phyloP scores from a whole-genome alignment of 495 filamentous ascomycete genomes.

The Penicillium macrosclerotiorum region DNA sequence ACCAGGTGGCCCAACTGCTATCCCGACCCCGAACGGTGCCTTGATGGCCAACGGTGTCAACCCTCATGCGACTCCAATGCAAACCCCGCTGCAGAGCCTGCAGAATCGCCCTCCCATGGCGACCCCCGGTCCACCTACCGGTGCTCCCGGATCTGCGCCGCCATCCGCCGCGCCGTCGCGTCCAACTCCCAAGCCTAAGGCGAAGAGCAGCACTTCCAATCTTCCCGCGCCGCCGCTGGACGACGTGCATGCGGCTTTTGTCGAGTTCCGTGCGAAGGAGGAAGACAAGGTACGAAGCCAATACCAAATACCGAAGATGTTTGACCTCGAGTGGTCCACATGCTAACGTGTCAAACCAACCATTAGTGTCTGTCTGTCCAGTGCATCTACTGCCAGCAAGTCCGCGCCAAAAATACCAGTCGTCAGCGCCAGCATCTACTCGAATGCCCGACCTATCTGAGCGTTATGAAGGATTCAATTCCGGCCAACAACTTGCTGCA shows the following conservation, averaged over 20 bases:
- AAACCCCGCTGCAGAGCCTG: conserved; percentile 43
- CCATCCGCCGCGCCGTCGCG: conserved; percentile 31
- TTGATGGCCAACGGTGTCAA: conserved; percentile 49
- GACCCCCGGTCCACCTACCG: conserved; percentile 34
- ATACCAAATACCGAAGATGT: not conserved
- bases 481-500: conserved; percentile 57
- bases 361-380: conserved; percentile 57
- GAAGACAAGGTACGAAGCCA: conserved; percentile 50
- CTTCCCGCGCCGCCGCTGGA: conserved; percentile 48
- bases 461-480: conserved; percentile 57
- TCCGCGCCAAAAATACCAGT: conserved; percentile 57
- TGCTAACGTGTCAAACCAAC: conserved; percentile 7
- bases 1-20: conserved; percentile 31
- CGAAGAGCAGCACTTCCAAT: conserved; percentile 36
- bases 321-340: no score
- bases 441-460: conserved; percentile 55
- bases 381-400: conserved; percentile 58
- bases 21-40: conserved; percentile 38
- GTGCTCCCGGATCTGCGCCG: conserved; percentile 29
- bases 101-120: conserved; percentile 39
- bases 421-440: conserved; percentile 54
- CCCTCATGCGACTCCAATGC: conserved; percentile 44
- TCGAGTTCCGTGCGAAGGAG: conserved; percentile 57
- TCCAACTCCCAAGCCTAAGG: conserved; percentile 44
- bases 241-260: conserved; percentile 55